Evolutionary conservation across 2,329 filamentous ascomycete species (phyloP), one percentile per base, ranked within the genome.

Genomic region (Exophiala sp.): DNA sequence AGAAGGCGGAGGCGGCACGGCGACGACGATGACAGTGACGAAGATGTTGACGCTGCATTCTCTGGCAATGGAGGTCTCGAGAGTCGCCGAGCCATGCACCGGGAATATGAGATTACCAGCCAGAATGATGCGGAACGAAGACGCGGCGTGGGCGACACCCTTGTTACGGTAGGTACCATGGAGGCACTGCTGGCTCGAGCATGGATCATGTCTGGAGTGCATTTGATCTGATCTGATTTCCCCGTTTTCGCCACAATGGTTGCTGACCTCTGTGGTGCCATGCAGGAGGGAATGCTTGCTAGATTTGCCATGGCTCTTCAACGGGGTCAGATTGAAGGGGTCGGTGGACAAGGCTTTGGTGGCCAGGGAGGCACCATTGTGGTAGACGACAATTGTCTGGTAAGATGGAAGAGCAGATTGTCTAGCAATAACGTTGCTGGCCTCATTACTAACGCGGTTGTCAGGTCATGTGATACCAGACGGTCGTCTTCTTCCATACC

Each of bases 101-200:
- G 82, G 48, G 77, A 76, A 48, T 83, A 86, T 53, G 75, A 78
- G 54, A 87, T 87, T 62, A 82, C 78, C 51, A 79, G 76, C 57
- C 75, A 82, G 62, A 87, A 87, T 63, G 82, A 86, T 62, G 75
- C 80, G 56, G 76, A 82, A 52, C 75, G 81, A 33, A 78, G 77
- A 58, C 81, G 78, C 12, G 81, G 81, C 11, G 76, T 79, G 61
- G 76, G 76, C 52, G 81, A 85, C 55, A 78, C 78, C 38, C 78
- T 75, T 56, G 77, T 85, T 46, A 82, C 80, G 58, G 76, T 79
- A 70, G 54, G 73, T 73, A 54, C 59, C 50, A 50, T 63, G 45
- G 60, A 63, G 53, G 55, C 61, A 35, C 53, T 65, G 42, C 42
- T 63, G 50, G 58, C 63, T 14, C 47, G 55, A 39, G 55, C 53